Evolutionary conservation across 2,329 filamentous ascomycete species (phyloP).

Genomic region (Keithomyces neogunnii): DNA sequence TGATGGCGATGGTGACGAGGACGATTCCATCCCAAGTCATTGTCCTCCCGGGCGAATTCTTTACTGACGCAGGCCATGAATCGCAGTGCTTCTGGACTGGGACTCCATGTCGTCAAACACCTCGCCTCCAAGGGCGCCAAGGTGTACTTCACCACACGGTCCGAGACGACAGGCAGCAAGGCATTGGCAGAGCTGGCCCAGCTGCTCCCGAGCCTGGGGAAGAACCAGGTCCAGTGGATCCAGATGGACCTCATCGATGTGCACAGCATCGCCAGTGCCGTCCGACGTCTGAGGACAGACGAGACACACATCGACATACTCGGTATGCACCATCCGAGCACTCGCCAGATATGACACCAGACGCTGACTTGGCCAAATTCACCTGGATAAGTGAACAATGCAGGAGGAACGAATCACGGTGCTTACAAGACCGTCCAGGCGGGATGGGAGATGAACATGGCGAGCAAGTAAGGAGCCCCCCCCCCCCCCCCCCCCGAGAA

Average conservation of each 20-base stretch:
- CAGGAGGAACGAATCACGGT: constrained; percentile 3
- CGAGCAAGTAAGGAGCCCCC: background rate
- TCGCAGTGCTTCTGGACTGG: constrained; percentile 11
- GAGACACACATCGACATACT: constrained; percentile 18
- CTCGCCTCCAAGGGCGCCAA: constrained; percentile 17
- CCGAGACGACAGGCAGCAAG: constrained; percentile 7
- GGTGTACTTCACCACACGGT: constrained; percentile 17
- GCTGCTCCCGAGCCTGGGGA: too few species aligned
- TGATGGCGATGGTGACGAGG: too few species aligned
- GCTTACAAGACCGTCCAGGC: constrained; percentile 5
- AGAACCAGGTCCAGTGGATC: too few species aligned
- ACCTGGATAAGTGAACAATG: background rate
- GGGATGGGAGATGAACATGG: constrained; percentile 17
- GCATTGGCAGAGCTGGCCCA: too few species aligned
- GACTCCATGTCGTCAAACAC: constrained; percentile 14
- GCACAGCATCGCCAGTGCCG: too few species aligned
- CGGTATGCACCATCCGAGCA: constrained; percentile 8
- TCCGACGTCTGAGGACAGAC: constrained; percentile 3
- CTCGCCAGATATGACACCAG: too few species aligned
- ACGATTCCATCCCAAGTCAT: too few species aligned
- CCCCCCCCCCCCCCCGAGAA: too few species aligned
- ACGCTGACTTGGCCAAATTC: too few species aligned
- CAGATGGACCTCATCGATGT: too few species aligned
- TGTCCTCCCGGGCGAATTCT: too few species aligned
- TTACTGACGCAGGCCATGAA: too few species aligned